Base-by-base conservation (phyloP, 257 asterid species). In the Nicotiana tomentosiformis region DNA sequence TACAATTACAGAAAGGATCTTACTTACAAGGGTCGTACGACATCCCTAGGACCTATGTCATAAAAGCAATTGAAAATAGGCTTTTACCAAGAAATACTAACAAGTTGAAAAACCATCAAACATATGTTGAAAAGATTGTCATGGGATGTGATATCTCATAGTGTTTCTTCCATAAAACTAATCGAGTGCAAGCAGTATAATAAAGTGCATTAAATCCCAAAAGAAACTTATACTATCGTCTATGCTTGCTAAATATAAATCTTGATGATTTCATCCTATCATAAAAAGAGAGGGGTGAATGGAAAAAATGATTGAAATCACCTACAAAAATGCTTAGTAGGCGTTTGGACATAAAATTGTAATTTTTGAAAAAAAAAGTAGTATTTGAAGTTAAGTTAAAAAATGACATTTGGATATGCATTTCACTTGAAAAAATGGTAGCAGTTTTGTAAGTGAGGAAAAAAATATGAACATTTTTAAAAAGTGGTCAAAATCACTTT, bases 271-370 rank as follows among this genome's bases (percentile, higher is more conserved):
- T 46, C 11, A 43, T 70, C 60, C 20, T 20, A 70, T 43, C 35
- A 12, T 60, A 60, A 3, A n/a, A 69, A 39, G 32, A 39, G 5
- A 5, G 11, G 60, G 55, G 0, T 43, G 35, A 49, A 23, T 46
- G 78, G 37, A 72, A 20, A 18, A 74, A 46, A 74, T 74, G 79
- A 74, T 49, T 74, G 79, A 74, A 14, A 74, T 49, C 11, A 74
- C 39, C 79, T 62, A 74, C 61, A 23, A 72, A 14, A 70, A 72
- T 7, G 37, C 17, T 53, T 14, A 53, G 17, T 12, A 4, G 15
- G 57, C 17, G 3, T 43, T 43, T 43, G 2, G 11, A 43, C 10
- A 8, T 8, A 43, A 1, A 43, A 7, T 43, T 43, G 49, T 7
- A 43, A 32, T 3, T 32, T 32, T 32, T 32, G 33, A 32, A 32